These are phyloP conservation scores for Metschnikowia peoriensis DNA, from an alignment of 805 yeast species.

Conservation along the genomic window DNA sequence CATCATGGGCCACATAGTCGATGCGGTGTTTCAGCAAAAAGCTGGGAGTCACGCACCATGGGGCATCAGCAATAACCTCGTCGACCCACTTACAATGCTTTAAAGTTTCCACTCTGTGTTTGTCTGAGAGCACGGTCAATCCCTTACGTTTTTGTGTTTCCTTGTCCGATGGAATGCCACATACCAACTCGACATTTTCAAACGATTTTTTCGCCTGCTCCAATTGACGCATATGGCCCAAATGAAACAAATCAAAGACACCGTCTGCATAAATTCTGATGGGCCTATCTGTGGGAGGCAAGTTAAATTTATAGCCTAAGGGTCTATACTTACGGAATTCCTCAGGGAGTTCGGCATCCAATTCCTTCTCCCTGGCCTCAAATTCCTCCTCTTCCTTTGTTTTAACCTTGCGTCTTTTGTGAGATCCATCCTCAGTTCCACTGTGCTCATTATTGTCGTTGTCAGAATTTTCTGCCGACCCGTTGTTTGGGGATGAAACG, in stretches of 20 bases:
- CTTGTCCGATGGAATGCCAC: conserved; percentile 88
- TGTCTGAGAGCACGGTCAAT: conserved; percentile 82
- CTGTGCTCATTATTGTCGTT: conserved; percentile 7
- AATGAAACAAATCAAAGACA: conserved; percentile 91
- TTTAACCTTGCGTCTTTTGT: conserved; percentile 24
- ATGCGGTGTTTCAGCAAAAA: conserved; percentile 76
- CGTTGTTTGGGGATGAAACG: conserved; percentile 7
- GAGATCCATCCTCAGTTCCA: conserved; percentile 10
- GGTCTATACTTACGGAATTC: conserved; percentile 78
- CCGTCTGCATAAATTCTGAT: conserved; percentile 98
- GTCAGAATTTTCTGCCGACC: conserved; percentile 12
- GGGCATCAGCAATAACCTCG: conserved; percentile 91
- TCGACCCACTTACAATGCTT: conserved; percentile 97
- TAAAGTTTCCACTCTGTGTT: conserved; percentile 87
- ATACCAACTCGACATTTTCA: conserved; percentile 78
- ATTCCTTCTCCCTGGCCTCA: conserved; percentile 52
- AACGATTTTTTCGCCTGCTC: conserved; percentile 95
- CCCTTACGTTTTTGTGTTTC: conserved; percentile 94
- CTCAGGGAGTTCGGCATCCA: conserved; percentile 64
- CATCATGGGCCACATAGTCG: conserved; percentile 98
- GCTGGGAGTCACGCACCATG: conserved; percentile 89
- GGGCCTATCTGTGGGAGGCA: conserved; percentile 84
- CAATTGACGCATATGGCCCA: conserved; percentile 97
- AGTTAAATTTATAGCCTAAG: conserved; percentile 68
- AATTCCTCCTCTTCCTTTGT: conserved; percentile 29